Conservation (phyloP, 495 filamentous ascomycete species). For the Xylaria scruposa region DNA sequence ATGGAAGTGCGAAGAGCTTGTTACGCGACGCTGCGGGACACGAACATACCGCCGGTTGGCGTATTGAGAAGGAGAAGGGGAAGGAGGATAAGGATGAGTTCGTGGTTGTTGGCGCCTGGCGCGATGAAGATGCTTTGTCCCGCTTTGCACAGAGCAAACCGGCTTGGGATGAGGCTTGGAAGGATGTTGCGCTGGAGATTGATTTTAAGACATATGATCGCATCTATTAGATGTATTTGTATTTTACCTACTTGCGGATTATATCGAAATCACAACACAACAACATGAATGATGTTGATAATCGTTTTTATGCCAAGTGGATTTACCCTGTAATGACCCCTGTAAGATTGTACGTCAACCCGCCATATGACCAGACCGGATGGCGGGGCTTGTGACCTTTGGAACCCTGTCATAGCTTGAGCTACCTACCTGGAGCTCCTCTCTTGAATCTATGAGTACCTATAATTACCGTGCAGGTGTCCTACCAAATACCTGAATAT, state of each 20-base stretch:
- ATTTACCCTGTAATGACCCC: neutral
- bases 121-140: conserved; percentile 14
- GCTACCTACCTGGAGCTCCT: neutral
- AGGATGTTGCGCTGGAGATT: conserved; percentile 8
- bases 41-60: conserved; percentile 51
- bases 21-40: conserved; percentile 40
- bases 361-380: neutral
- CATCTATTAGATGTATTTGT: neutral
- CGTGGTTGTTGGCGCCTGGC: conserved; percentile 23
- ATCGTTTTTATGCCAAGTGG: neutral
- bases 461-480: too few relatives aligned
- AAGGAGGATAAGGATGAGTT: conserved; percentile 42
- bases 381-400: conserved; percentile 5
- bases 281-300: too few relatives aligned
- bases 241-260: too few relatives aligned
- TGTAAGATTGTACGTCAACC: conserved; percentile 7
- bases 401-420: neutral
- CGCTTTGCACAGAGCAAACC: neutral
- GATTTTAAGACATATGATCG: conserved; percentile 21
- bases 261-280: too few relatives aligned
- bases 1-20: neutral
- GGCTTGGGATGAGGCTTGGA: conserved; percentile 15
- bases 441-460: too few relatives aligned
- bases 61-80: conserved; percentile 54
- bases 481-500: too few relatives aligned